phyloP scores from a whole-genome alignment of 176 grass and related monocot genomes.

The Ampelocalamus luodianensis region DNA sequence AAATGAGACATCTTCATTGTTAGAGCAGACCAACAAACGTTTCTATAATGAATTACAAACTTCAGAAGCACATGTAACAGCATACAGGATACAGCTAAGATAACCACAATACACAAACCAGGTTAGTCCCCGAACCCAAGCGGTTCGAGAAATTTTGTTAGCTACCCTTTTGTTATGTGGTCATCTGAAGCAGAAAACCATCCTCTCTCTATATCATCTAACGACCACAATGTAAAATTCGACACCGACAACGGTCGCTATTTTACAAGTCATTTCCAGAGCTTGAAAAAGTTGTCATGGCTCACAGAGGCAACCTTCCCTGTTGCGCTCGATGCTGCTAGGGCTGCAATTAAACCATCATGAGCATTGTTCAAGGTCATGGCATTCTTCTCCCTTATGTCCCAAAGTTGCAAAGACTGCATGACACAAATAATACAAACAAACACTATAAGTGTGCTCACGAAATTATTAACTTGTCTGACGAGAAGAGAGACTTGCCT shows the following conservation, averaged over 20 bases:
- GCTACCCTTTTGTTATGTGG: slow-evolving; percentile 42
- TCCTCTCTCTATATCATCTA: slow-evolving; percentile 47
- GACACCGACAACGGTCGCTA: neutral
- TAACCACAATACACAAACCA: slow-evolving; percentile 48
- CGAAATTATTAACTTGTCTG: slow-evolving; percentile 5
- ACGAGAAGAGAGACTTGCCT: slow-evolving; percentile 59
- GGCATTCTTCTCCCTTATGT: slow-evolving; percentile 76
- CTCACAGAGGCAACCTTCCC: slow-evolving; percentile 90
- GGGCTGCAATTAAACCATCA: slow-evolving; percentile 71
- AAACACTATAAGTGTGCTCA: slow-evolving; percentile 3
- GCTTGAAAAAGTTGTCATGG: slow-evolving; percentile 85
- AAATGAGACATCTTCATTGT: slow-evolving; percentile 15
- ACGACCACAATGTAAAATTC: slow-evolving; percentile 33
- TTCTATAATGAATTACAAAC: slow-evolving; percentile 42
- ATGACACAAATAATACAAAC: slow-evolving; percentile 24
- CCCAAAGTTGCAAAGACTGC: slow-evolving; percentile 98
- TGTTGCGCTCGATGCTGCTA: slow-evolving; percentile 77
- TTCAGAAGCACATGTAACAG: slow-evolving; percentile 32
- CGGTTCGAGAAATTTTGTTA: slow-evolving; percentile 38
- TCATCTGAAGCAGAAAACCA: slow-evolving; percentile 45
- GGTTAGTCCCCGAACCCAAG: slow-evolving; percentile 49
- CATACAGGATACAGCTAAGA: slow-evolving; percentile 41
- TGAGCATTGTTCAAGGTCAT: slow-evolving; percentile 79
- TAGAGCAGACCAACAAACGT: slow-evolving; percentile 28
- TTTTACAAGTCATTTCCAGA: slow-evolving; percentile 81